Percentiles rank a stretch among this genome's conserved stretches.
Conservation (phyloP, 2,329 filamentous ascomycete genomes). For the Aureobasidium lini region DNA sequence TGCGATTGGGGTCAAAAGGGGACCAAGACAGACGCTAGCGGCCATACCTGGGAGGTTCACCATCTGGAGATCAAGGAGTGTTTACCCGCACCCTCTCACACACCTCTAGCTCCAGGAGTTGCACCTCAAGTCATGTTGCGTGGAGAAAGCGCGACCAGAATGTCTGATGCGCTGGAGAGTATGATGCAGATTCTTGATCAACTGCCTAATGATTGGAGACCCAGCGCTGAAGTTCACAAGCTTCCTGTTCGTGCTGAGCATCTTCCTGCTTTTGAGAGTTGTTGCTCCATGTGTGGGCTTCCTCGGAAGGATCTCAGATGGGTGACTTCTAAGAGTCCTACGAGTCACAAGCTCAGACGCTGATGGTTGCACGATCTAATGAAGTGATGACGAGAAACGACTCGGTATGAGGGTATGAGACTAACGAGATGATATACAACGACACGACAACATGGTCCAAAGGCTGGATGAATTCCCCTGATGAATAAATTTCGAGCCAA, state of each 20-base stretch:
- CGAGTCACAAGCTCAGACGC: background rate
- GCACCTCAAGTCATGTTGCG: background rate
- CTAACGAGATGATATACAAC: too few relatives aligned
- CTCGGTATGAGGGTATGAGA: too few relatives aligned
- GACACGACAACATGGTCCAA: too few relatives aligned
- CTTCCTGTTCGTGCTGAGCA: background rate
- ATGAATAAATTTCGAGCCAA: too few relatives aligned
- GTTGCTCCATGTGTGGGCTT: background rate
- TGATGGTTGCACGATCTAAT: too few relatives aligned
- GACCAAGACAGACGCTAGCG: background rate
- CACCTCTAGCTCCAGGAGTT: background rate
- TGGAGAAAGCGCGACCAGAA: background rate
- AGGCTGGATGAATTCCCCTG: too few relatives aligned
- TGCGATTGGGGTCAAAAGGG: background rate
- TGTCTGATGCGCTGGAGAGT: background rate
- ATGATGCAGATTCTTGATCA: background rate
- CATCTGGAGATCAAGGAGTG: background rate
- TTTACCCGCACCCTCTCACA: background rate
- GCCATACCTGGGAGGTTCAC: background rate
- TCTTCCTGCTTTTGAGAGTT: background rate
- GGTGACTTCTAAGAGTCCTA: background rate
- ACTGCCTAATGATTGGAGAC: background rate
- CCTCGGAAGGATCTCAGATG: background rate
- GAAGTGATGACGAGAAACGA: too few relatives aligned
- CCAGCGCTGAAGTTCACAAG: background rate